phyloP scores from a whole-genome alignment of 805 yeast genomes.

The Saccharomyces eubayanus region DNA sequence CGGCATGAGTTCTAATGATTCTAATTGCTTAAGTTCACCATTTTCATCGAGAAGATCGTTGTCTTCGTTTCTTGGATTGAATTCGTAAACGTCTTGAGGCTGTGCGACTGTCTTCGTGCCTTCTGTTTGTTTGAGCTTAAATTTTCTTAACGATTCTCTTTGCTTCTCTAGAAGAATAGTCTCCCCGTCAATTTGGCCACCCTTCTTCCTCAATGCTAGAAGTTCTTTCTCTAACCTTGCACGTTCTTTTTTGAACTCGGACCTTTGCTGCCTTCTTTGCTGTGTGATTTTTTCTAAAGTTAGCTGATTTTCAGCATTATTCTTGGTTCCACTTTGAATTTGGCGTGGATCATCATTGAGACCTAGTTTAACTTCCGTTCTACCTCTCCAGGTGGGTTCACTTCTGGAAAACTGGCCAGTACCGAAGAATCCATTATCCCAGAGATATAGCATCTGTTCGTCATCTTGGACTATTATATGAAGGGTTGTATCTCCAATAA shows the following conservation, averaged over 20 bases:
- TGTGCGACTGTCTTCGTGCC: neutral
- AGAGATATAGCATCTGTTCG: slow-evolving; percentile 47
- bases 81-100: slow-evolving; percentile 3
- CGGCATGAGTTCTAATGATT: slow-evolving; percentile 58
- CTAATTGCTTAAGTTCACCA: slow-evolving; percentile 23
- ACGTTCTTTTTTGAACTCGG: slow-evolving; percentile 62
- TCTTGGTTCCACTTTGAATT: slow-evolving; percentile 17
- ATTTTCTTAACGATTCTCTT: slow-evolving; percentile 24
- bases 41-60: slow-evolving; percentile 25
- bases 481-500: slow-evolving; percentile 31
- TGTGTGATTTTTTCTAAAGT: slow-evolving; percentile 74
- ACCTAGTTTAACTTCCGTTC: slow-evolving; percentile 52
- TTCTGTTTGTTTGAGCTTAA: slow-evolving; percentile 25
- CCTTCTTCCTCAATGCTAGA: slow-evolving; percentile 34
- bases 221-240: slow-evolving; percentile 46
- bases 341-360: slow-evolving; percentile 16
- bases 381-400: slow-evolving; percentile 82
- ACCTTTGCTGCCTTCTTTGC: slow-evolving; percentile 61
- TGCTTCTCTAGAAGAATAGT: slow-evolving; percentile 25
- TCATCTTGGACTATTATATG: slow-evolving; percentile 33
- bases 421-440: slow-evolving; percentile 89
- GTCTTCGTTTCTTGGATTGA: slow-evolving; percentile 32
- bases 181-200: slow-evolving; percentile 29
- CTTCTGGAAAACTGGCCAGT: slow-evolving; percentile 84
- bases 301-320: slow-evolving; percentile 10